Evolutionary conservation across 2,329 filamentous ascomycete species (phyloP).

Genomic region (Metarhizium anisopliae): DNA sequence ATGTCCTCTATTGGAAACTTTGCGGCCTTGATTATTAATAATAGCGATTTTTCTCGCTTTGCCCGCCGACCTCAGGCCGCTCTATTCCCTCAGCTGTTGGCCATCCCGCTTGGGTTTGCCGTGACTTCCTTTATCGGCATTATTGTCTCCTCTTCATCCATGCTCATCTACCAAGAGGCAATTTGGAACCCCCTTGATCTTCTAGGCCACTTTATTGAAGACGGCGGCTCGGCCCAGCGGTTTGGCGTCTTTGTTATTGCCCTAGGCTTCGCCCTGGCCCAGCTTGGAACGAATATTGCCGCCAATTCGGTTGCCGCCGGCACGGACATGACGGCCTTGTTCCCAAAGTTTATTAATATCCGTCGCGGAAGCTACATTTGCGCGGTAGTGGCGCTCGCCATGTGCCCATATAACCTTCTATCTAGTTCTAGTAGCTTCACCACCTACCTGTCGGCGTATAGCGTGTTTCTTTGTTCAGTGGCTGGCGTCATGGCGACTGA

Average conservation of each 20-base stretch:
- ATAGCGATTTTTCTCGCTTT: constrained; percentile 80
- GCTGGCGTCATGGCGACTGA: constrained; percentile 82
- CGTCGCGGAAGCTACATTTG: constrained; percentile 82
- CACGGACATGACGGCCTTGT: constrained; percentile 71
- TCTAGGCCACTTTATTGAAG: constrained; percentile 59
- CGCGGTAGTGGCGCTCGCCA: constrained; percentile 67
- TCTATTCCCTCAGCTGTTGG: constrained; percentile 69
- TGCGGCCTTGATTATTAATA: constrained; percentile 74
- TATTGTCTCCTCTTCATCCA: constrained; percentile 64
- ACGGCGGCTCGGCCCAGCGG: constrained; percentile 58
- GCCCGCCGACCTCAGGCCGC: constrained; percentile 67
- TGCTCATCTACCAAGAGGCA: constrained; percentile 54
- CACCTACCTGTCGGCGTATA: constrained; percentile 85
- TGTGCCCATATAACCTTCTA: constrained; percentile 81
- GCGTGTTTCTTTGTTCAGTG: constrained; percentile 87
- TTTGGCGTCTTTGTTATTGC: constrained; percentile 71
- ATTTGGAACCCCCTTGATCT: constrained; percentile 69
- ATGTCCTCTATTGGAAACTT: constrained; percentile 91
- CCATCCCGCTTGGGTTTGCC: constrained; percentile 63
- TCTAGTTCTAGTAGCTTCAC: constrained; percentile 73
- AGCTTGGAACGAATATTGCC: constrained; percentile 79
- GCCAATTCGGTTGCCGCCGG: constrained; percentile 80
- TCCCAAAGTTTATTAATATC: constrained; percentile 79
- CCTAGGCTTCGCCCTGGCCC: constrained; percentile 63
- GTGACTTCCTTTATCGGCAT: constrained; percentile 81